A percentile compares a stretch with the other conserved stretches of the same genome.
Conservation (phyloP, 768 basidiomycete genomes). For the Coprinopsis cinerea region DNA sequence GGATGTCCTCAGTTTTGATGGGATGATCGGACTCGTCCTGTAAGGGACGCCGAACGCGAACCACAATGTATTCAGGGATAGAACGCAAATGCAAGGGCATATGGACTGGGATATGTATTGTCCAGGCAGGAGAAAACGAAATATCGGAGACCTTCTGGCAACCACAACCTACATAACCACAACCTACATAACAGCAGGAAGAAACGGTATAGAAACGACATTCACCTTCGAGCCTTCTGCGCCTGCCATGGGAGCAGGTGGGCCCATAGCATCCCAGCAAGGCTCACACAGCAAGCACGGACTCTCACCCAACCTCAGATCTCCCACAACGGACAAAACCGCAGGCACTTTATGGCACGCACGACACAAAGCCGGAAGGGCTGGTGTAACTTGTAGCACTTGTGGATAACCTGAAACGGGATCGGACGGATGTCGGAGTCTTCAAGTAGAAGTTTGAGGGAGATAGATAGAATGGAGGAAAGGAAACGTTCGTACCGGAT, state of each 20-base stretch:
- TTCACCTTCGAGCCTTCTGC: slow-evolving; percentile 40
- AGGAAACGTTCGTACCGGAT: slow-evolving; percentile 46
- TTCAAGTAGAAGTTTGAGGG: slow-evolving; percentile 22
- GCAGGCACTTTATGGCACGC: slow-evolving; percentile 70
- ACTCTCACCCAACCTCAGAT: slow-evolving; percentile 71
- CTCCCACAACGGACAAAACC: slow-evolving; percentile 58
- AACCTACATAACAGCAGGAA: background rate
- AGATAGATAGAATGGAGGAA: background rate
- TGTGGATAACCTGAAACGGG: slow-evolving; percentile 56
- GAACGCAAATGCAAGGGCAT: too few species aligned
- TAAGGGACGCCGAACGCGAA: background rate
- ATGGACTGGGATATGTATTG: too few species aligned
- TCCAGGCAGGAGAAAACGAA: too few species aligned
- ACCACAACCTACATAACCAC: background rate
- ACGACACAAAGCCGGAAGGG: slow-evolving; percentile 57
- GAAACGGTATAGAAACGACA: slow-evolving; percentile 37
- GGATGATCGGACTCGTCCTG: background rate
- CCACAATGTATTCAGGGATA: too few species aligned
- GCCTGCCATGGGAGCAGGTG: too few species aligned
- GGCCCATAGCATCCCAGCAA: slow-evolving; percentile 73
- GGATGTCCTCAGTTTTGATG: background rate
- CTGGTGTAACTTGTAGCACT: slow-evolving; percentile 58
- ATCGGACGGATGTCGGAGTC: slow-evolving; percentile 56
- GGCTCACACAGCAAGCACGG: slow-evolving; percentile 67
- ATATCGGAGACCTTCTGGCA: too few species aligned